Conservation (phyloP, 306 rosid species). For the Lagenaria siceraria region DNA sequence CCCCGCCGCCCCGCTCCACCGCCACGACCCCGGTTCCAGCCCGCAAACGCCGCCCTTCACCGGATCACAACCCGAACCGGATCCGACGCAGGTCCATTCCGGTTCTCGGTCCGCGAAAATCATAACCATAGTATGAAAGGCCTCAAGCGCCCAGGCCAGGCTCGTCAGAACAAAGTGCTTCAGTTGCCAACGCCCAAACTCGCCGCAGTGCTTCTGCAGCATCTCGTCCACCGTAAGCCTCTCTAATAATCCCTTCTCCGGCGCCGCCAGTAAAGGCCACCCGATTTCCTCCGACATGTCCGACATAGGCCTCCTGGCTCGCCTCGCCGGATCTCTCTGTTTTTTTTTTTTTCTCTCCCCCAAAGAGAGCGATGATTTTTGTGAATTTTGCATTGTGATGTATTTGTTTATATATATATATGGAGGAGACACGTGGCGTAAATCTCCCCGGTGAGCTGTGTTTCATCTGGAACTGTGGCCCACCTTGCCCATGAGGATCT, state of each 20-base stretch:
- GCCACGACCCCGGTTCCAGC: conserved; percentile 48
- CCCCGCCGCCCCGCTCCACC: conserved; percentile 37
- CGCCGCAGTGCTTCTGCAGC: conserved; percentile 66
- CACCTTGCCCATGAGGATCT: too few relatives aligned
- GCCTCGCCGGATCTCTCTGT: neutral
- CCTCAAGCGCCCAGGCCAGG: conserved; percentile 87
- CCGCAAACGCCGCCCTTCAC: conserved; percentile 24
- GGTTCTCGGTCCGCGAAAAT: conserved; percentile 79
- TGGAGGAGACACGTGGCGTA: too few relatives aligned
- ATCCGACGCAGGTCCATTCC: conserved; percentile 32
- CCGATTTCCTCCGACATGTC: neutral
- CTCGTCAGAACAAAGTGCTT: conserved; percentile 67
- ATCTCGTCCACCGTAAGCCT: conserved; percentile 60
- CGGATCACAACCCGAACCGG: conserved; percentile 22
- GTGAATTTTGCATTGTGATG: neutral
- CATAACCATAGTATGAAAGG: conserved; percentile 92
- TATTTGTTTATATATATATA: too few relatives aligned
- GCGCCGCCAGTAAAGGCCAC: conserved; percentile 20
- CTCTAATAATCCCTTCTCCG: neutral
- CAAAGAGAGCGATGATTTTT: neutral
- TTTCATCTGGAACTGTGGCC: too few relatives aligned
- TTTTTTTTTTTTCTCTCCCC: too few relatives aligned
- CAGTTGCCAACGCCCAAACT: conserved; percentile 75
- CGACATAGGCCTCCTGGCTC: neutral
- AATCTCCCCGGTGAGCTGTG: too few relatives aligned